Base-by-base conservation (phyloP, 2,329 filamentous ascomycete species). In the Arthrobotrys conoides region DNA sequence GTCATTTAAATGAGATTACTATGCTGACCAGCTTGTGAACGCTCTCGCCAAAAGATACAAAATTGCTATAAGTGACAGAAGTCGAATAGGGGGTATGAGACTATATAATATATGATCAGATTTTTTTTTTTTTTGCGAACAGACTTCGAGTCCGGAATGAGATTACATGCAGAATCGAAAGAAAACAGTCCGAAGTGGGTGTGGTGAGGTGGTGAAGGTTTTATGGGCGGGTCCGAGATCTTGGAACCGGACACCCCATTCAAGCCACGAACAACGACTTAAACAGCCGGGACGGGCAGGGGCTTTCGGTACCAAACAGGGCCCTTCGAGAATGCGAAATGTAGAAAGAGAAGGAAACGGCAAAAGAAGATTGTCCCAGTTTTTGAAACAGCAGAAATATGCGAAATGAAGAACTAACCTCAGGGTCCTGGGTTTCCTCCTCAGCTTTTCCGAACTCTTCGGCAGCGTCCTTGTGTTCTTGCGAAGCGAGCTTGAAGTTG, bases 361-460 rank as follows among this genome's bases (percentile, higher is more conserved):
- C 44, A 55, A 59, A 70, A 66, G 46, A 27, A 53, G 38, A 18
- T 41, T 55, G 38, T 49, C 53, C 53, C 41, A 55, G n/a, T 51
- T 51, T 64, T 27, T 68, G 68, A 78, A 72, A 72, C 75, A 67
- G 46, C 57, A 64, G 55, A 71, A 76, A 76, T 70, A 76, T 70
- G 67, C 48, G 48, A 71, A 76, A 76, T 65, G 51, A 53, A 48
- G 46, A 49, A 79, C 76, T 79, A 70, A 79, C 76, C 76, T 79
- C 76, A 61, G 76, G 76, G 61, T 79, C 76, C 36, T 75, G 33
- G 64, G 76, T 79, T 59, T 79, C 76, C 65, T 67, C 57, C 44
- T 75, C 69, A 53, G 76, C 76, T 44, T 71, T 79, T 71, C 61
- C 71, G 76, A 79, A 79, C 64, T 79, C 76, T 66, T 79, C 76